These are phyloP conservation scores for Musa schizocarpa DNA, from an alignment of 176 grass and related monocot genomes.

Conservation along the genomic window DNA sequence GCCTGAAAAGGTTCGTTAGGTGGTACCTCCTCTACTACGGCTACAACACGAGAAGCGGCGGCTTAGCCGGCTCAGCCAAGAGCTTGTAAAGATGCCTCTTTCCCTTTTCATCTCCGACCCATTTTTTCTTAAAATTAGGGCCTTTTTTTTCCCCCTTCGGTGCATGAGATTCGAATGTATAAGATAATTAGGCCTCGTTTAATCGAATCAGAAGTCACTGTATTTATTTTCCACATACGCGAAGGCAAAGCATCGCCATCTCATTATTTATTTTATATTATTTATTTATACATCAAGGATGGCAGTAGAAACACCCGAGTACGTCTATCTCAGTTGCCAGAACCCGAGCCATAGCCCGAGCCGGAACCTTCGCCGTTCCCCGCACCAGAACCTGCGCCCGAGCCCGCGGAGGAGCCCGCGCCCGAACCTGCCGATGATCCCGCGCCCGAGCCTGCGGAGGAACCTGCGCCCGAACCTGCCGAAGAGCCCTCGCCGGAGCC, in stretches of 20 bases:
- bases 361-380: slow-evolving; percentile 3
- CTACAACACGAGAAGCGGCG: slow-evolving; percentile 14
- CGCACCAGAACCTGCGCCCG: slow-evolving; percentile 5
- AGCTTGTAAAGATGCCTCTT: not conserved
- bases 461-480: slow-evolving; percentile 19
- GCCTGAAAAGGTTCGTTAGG: slow-evolving; percentile 43
- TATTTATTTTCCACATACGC: too few species aligned
- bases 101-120: not conserved
- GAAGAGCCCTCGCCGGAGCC: slow-evolving; percentile 16
- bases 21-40: slow-evolving; percentile 43
- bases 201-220: too few species aligned
- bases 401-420: slow-evolving; percentile 9
- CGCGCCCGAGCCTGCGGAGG: not conserved
- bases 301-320: not conserved
- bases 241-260: not conserved
- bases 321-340: not conserved
- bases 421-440: slow-evolving; percentile 10
- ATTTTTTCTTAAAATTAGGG: not conserved
- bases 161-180: too few species aligned
- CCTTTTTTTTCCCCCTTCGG: not conserved
- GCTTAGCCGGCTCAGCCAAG: not conserved
- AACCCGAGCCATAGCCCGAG: slow-evolving; percentile 1
- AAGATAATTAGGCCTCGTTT: too few species aligned
- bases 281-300: not conserved
- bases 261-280: not conserved